Evolutionary conservation across 306 rosid species (phyloP).

Genomic region (Sechiopsis laciniata): DNA sequence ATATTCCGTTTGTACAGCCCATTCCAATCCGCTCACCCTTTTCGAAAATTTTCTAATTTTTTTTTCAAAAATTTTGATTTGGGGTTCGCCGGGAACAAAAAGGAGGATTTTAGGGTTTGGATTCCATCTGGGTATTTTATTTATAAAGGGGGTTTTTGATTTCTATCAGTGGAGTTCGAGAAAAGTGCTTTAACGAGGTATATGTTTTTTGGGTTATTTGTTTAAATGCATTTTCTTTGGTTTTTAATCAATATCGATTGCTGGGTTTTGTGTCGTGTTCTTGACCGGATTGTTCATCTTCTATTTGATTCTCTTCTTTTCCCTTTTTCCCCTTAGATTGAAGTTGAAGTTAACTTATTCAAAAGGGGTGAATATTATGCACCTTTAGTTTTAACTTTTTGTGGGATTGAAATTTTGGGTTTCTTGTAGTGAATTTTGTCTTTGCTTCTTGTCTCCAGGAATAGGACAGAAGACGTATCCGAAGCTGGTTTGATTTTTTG

Average conservation of each 20-base stretch:
- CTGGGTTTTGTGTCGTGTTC: not conserved
- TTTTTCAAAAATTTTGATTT: too few species aligned
- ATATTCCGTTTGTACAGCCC: not conserved
- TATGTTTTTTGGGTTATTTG: constrained; percentile 27
- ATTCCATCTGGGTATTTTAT: constrained; percentile 27
- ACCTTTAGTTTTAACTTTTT: not conserved
- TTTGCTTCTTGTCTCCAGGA: constrained; percentile 2
- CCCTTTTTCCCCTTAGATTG: too few species aligned
- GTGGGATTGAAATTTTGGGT: not conserved
- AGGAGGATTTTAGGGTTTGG: constrained; percentile 30
- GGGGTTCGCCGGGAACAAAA: not conserved
- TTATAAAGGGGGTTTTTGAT: not conserved
- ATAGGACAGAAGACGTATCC: not conserved
- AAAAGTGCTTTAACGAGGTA: constrained; percentile 36
- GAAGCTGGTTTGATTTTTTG: not conserved
- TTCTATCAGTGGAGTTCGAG: constrained; percentile 39
- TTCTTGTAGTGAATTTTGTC: not conserved
- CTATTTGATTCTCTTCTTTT: not conserved
- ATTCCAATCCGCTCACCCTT: not conserved
- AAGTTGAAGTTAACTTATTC: too few species aligned
- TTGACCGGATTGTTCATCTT: constrained; percentile 2
- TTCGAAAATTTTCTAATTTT: not conserved
- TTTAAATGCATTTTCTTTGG: not conserved
- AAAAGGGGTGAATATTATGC: not conserved
- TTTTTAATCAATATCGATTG: constrained; percentile 2